Base-by-base conservation (phyloP, 2,329 filamentous ascomycete genomes). In the Chaetomium globosum region DNA sequence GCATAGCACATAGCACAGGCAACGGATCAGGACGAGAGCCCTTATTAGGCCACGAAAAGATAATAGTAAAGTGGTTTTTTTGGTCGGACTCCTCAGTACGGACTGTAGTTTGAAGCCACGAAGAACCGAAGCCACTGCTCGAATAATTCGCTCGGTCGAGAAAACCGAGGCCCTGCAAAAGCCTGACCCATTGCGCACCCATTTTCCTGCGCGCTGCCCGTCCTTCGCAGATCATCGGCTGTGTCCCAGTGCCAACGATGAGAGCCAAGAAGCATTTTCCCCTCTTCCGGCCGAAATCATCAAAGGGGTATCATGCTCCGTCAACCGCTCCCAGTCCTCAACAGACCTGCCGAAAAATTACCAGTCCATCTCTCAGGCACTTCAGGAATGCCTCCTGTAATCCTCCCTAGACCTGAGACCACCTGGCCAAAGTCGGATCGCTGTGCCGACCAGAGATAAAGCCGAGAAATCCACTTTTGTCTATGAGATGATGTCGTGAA, bases 391-490 rank as follows among this genome's bases (percentile, higher is more conserved):
- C 62, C 65, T 60, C 66, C 66, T 46, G 65, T 65, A 53, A 63
- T 67, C 58, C 48, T 65, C 56, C 60, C 63, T 61, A 57, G 48
- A 53, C 66, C 62, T 60, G 65, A 63, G 61, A 71, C 68, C 60
- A 52, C 61, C 63, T 56, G 61, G 68, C 31, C 64, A 55, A 68
- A 62, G 59, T 68, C 69, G 68, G 61, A 54, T 61, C 58, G 65
- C 59, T 62, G 61, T 70, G 68, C 69, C 70, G 76, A 81, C 81
- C 78, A 82, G 80, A 84, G 68, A 69, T 67, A 59, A 67, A 83
- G 83, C 82, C 70, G 83, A 86, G 83, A 84, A 85, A 85, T 85
- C 84, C 83, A 83, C 82, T 86, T 87, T 86, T 86, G 82, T 87
- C 84, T 87, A 87, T 84, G 80, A 73, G 71, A 73, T 75, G 73